Percentiles rank a stretch among this genome's conserved stretches.
phyloP scores from a whole-genome alignment of 192 early-diverging fungal genomes.

The Backusella liffmaniae region DNA sequence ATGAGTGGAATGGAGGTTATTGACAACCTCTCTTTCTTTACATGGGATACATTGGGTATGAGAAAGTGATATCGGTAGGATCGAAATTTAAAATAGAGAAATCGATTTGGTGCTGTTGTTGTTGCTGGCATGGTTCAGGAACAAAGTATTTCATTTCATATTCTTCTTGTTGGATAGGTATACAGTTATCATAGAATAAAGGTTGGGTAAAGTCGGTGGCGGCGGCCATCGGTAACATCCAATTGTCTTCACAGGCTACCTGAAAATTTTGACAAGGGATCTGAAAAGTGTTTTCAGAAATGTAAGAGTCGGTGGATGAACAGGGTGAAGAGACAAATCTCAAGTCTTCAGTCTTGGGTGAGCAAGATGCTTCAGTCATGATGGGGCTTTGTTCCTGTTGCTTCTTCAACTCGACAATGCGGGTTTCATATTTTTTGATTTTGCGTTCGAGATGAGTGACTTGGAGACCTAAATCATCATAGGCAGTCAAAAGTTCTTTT shows the following conservation, averaged over 20 bases:
- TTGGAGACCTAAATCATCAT: conserved; percentile 36
- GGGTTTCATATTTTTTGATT: conserved; percentile 23
- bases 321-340: not conserved
- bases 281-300: not conserved
- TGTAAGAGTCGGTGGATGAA: not conserved
- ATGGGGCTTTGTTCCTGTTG: not conserved
- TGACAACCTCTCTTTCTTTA: not conserved
- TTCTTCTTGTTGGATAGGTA: not conserved
- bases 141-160: not conserved
- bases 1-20: not conserved
- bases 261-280: not conserved
- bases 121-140: not conserved
- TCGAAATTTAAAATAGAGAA: conserved; percentile 7
- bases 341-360: not conserved
- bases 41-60: not conserved
- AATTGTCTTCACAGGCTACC: not conserved
- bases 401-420: conserved; percentile 6
- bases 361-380: not conserved
- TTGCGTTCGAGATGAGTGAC: conserved; percentile 33
- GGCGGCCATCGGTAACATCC: not conserved
- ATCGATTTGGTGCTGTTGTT: not conserved
- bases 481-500: conserved; percentile 34
- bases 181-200: not conserved
- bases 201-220: not conserved
- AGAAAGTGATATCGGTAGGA: conserved; percentile 2